Conservation (phyloP, 805 yeast species). For the Candida lessepsii region DNA sequence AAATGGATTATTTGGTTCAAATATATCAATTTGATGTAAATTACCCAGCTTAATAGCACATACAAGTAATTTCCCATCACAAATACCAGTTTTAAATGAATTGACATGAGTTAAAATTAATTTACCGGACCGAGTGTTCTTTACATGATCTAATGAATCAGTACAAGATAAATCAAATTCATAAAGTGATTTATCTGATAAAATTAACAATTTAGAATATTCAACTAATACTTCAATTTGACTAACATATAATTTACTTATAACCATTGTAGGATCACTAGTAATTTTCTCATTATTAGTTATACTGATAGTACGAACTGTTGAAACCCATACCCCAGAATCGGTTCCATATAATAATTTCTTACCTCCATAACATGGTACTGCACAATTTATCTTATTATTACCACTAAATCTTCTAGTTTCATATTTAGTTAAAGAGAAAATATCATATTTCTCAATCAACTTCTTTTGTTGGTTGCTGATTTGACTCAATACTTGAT, state of each 20-base stretch:
- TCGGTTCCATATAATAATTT: constrained; percentile 89
- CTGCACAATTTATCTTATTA: constrained; percentile 84
- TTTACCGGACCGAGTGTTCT: constrained; percentile 64
- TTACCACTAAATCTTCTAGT: constrained; percentile 71
- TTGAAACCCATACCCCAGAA: constrained; percentile 82
- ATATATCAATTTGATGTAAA: constrained; percentile 75
- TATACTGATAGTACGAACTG: constrained; percentile 55
- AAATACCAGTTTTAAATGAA: constrained; percentile 89
- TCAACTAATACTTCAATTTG: constrained; percentile 92
- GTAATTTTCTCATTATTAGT: constrained; percentile 50
- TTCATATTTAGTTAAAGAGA: constrained; percentile 71
- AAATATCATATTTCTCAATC: constrained; percentile 72
- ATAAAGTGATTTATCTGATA: constrained; percentile 77
- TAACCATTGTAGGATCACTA: constrained; percentile 71
- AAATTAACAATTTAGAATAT: constrained; percentile 75
- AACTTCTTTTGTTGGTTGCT: constrained; percentile 75
- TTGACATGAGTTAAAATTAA: constrained; percentile 84
- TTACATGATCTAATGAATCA: constrained; percentile 46
- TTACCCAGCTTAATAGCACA: constrained; percentile 86
- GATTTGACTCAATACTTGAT: constrained; percentile 76
- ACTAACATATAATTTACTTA: constrained; percentile 72
- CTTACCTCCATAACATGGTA: constrained; percentile 92
- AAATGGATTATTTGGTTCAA: constrained; percentile 83
- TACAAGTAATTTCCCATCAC: constrained; percentile 83
- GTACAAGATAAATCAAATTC: constrained; percentile 65